Base-by-base conservation (phyloP, 257 asterid genomes). In the Apocynum venetum region DNA sequence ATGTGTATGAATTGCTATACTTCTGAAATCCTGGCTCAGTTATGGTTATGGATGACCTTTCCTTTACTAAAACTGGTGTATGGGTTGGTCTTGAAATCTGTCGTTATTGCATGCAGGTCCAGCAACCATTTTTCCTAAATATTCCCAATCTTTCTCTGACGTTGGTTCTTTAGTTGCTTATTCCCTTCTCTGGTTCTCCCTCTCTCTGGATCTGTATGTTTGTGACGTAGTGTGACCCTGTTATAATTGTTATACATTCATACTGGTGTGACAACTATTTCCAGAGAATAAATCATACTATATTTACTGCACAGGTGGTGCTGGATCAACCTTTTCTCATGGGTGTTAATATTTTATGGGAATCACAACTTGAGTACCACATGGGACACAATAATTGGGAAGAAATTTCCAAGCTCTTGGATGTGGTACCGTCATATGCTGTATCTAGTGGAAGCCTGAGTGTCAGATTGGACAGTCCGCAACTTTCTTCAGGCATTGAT, bases 301-400 rank as follows among this genome's bases (percentile, higher is more conserved):
- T 75, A 80, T 75, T 85, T 83, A 38, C 76, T 77, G 79, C 69
- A 87, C 96, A 96, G 98, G 86, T 96, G 81, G 89, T 93, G 80
- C 91, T 96, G 86, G 99, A 89, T 83, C 97, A 93, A 83, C 97
- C 96, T 70, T 94, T 89, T 63, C 91, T 91, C 78, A 88, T 93
- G 97, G 99, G 99, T 76, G 97, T 93, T 69, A 84, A 96, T 82
- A 85, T 93, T 60, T 88, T 85, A 88, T 96, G 99, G 99, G 99
- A 96, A 87, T 96, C 99, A 74, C 97, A 93, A 83, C 91, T 96
- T 77, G 98, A 96, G 86, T 93, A 91, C 83, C 86, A 90, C 85
- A 87, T 86, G 83, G 90, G 91, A 87, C 99, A 93, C 89, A 90
- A 91, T 85, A 96, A 91, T 81, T 93, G 95, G 97, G 77, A 82